phyloP scores from a whole-genome alignment of 1,139 yeast genomes.

The Suhomyces bolitotheri region DNA sequence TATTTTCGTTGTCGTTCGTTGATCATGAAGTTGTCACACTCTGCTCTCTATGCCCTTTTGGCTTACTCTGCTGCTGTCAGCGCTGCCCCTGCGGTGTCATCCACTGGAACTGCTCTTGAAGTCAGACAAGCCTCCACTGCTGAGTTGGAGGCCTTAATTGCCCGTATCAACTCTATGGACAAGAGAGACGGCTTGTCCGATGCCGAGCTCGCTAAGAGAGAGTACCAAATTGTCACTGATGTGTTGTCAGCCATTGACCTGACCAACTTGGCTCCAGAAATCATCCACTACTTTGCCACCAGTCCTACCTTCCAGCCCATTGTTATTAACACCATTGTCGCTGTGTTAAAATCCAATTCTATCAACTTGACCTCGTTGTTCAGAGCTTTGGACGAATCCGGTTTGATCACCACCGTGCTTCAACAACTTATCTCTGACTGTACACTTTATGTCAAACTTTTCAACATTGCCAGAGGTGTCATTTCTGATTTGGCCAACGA shows the following conservation, averaged over 20 bases:
- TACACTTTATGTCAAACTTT: slow-evolving; percentile 38
- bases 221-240: slow-evolving; percentile 42
- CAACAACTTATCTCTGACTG: slow-evolving; percentile 46
- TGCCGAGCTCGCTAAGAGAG: slow-evolving; percentile 22
- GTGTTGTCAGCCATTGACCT: slow-evolving; percentile 42
- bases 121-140: slow-evolving; percentile 23
- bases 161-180: slow-evolving; percentile 16
- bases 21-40: slow-evolving; percentile 28
- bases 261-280: slow-evolving; percentile 40
- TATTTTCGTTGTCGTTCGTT: slow-evolving; percentile 11
- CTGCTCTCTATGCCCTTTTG: slow-evolving; percentile 32
- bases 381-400: slow-evolving; percentile 41
- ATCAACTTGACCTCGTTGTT: slow-evolving; percentile 37
- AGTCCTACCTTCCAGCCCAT: slow-evolving; percentile 37
- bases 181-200: slow-evolving; percentile 35
- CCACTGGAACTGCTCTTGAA: slow-evolving; percentile 13
- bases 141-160: slow-evolving; percentile 19
- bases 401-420: slow-evolving; percentile 37
- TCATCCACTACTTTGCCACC: slow-evolving; percentile 39
- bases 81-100: slow-evolving; percentile 30
- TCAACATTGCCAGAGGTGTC: slow-evolving; percentile 33
- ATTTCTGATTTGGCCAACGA: slow-evolving; percentile 31
- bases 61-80: slow-evolving; percentile 27
- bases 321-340: slow-evolving; percentile 33
- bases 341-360: slow-evolving; percentile 35